Evolutionary conservation across 345 rosid species (phyloP), one percentile per base, ranked within the genome.

Genomic region (Euphorbia tirucalli): DNA sequence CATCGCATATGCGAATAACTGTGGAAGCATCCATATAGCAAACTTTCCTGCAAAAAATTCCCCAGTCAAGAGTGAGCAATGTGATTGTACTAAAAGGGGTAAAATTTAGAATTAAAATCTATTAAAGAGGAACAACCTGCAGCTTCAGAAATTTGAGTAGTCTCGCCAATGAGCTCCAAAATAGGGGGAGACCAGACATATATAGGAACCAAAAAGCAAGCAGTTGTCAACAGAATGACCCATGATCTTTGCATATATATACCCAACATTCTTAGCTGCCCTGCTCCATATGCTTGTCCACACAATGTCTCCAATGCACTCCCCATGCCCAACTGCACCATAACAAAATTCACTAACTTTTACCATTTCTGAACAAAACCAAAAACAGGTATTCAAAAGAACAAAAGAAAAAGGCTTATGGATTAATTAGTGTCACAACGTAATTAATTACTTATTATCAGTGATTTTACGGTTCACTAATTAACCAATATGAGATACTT

Each of bases 181-280:
- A 92, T 89, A 14, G 95, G 93, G 68, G 98, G 92, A 60, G 98
- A 84, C 92, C 92, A 92, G 65, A 94, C 83, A 80, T 94, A 94
- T 35, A 86, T 10, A 0, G 97, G 97, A 62, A 89, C 85, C 68
- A 90, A 48, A 31, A 68, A 48, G 32, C 87, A 87, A 41, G 96
- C 95, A 15, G 98, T 87, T 14, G 80, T 77, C 57, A 92, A 46
- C 74, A 90, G 72, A 83, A 92, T 94, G 77, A 92, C 74, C 98
- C 97, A 94, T 6, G 98, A 92, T 83, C 97, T 87, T 68, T 94
- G 98, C 98, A 94, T 94, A 64, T 92, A 92, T 59, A 90, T 76
- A 7, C 97, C 97, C 65, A 92, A 72, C 98, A 94, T 89, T 78
- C 91, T 80, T 18, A 77, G 27, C 81, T 83, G 69, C 48, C 97